Evolutionary conservation across 495 filamentous ascomycete genomes (phyloP).

Genomic region (Neurospora sp.): DNA sequence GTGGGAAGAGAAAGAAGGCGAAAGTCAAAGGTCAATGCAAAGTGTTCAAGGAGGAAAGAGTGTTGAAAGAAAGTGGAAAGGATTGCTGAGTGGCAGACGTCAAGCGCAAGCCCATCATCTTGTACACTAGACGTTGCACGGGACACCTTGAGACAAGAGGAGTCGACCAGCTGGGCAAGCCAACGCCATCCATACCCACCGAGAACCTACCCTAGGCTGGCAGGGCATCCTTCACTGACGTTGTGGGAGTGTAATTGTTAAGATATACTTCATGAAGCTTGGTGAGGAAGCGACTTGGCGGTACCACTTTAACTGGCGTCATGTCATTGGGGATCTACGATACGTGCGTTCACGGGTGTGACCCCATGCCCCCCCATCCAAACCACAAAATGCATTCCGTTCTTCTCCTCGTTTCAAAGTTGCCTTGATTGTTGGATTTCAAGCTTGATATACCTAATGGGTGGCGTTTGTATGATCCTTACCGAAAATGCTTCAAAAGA

Average conservation of each 20-base stretch:
- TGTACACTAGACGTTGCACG: not conserved
- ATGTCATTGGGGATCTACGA: not conserved
- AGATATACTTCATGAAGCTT: not conserved
- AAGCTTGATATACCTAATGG: not conserved
- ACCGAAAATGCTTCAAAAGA: not conserved
- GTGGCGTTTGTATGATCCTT: not conserved
- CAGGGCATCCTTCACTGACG: not conserved
- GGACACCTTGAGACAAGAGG: not conserved
- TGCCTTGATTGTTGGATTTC: not conserved
- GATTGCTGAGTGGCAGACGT: not conserved
- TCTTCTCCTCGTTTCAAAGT: not conserved
- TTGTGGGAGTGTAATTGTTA: constrained; percentile 3
- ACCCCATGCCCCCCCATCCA: not conserved
- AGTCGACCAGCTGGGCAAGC: not conserved
- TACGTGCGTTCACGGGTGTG: not conserved
- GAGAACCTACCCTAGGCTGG: not conserved
- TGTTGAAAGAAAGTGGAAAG: not conserved
- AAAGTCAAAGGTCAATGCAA: not conserved
- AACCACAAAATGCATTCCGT: not conserved
- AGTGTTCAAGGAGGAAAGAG: not conserved
- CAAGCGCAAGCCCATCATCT: not conserved
- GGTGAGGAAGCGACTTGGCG: no score
- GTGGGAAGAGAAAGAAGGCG: not conserved
- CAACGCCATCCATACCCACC: not conserved
- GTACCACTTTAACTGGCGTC: constrained; percentile 13